Evolutionary conservation across 2,329 filamentous ascomycete species (phyloP).

Genomic region (Botrytis medusae): DNA sequence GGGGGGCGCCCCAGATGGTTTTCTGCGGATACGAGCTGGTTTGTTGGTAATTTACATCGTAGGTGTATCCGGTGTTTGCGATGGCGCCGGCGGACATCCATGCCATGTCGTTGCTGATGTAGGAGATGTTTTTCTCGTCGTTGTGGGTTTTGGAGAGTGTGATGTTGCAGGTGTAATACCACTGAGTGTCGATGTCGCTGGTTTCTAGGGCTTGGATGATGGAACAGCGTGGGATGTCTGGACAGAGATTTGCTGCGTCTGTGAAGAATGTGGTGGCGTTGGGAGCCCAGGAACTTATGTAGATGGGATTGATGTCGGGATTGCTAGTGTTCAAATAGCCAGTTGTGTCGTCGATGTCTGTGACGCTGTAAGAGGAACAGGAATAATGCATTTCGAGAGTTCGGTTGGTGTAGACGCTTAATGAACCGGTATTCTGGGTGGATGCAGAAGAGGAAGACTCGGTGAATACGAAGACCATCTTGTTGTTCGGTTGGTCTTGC

Average conservation of each 20-base stretch:
- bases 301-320: slow-evolving; percentile 30
- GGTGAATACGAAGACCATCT: slow-evolving; percentile 37
- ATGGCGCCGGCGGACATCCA: slow-evolving; percentile 43
- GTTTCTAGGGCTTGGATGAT: slow-evolving; percentile 44
- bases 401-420: slow-evolving; percentile 41
- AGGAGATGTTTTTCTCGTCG: slow-evolving; percentile 31
- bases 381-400: slow-evolving; percentile 37
- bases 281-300: slow-evolving; percentile 33
- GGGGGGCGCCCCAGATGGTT: slow-evolving; percentile 42
- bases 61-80: slow-evolving; percentile 44
- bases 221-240: slow-evolving; percentile 28
- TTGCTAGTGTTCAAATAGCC: slow-evolving; percentile 35
- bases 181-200: slow-evolving; percentile 38
- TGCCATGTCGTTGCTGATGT: slow-evolving; percentile 41
- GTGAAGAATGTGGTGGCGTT: slow-evolving; percentile 45
- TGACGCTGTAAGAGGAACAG: slow-evolving; percentile 41
- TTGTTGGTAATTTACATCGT: slow-evolving; percentile 29
- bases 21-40: slow-evolving; percentile 47
- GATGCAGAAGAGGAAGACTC: slow-evolving; percentile 35
- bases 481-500: background rate
- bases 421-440: slow-evolving; percentile 22
- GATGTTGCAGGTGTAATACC: slow-evolving; percentile 47
- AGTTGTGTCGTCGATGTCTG: slow-evolving; percentile 37
- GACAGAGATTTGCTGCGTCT: slow-evolving; percentile 31
- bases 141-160: slow-evolving; percentile 42